Percentiles rank a stretch among this genome's conserved stretches.
phyloP scores from a whole-genome alignment of 371 early-diverging fungal species.

The Mortierella sp. region DNA sequence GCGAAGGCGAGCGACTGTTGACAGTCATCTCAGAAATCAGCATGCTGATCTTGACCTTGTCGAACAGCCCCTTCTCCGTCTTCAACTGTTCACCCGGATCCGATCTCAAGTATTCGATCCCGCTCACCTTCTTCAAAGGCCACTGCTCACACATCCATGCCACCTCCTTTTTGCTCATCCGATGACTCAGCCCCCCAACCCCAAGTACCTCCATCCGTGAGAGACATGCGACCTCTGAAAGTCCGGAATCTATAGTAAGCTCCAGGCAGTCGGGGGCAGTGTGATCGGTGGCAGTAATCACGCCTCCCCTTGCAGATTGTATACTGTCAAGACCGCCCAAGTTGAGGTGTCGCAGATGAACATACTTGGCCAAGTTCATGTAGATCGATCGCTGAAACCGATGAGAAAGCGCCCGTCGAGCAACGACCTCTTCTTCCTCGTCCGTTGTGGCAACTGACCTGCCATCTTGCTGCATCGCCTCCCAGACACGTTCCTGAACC shows the following conservation, averaged over 20 bases:
- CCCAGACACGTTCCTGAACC: neutral
- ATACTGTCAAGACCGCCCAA: neutral
- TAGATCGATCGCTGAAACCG: neutral
- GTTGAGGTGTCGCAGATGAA: conserved; percentile 1
- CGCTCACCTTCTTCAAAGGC: neutral
- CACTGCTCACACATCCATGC: neutral
- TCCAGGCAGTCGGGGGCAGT: neutral
- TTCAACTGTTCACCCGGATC: neutral
- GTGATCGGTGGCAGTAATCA: neutral
- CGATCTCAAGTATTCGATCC: neutral
- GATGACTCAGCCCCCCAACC: neutral
- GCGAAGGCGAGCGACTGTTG: neutral
- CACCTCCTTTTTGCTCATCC: neutral
- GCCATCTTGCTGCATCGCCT: neutral
- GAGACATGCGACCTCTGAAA: neutral
- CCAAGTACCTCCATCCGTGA: neutral
- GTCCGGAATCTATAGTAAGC: neutral
- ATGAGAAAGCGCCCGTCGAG: neutral
- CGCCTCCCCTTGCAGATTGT: neutral
- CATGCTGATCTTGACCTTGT: neutral
- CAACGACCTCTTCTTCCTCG: neutral
- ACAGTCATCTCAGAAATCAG: neutral
- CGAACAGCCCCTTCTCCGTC: neutral
- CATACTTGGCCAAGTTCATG: neutral
- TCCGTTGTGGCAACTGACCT: neutral